A percentile compares a stretch with the other conserved stretches of the same genome.
Evolutionary conservation across 805 yeast species (phyloP).

Genomic region (Myxozyma mucilagina): DNA sequence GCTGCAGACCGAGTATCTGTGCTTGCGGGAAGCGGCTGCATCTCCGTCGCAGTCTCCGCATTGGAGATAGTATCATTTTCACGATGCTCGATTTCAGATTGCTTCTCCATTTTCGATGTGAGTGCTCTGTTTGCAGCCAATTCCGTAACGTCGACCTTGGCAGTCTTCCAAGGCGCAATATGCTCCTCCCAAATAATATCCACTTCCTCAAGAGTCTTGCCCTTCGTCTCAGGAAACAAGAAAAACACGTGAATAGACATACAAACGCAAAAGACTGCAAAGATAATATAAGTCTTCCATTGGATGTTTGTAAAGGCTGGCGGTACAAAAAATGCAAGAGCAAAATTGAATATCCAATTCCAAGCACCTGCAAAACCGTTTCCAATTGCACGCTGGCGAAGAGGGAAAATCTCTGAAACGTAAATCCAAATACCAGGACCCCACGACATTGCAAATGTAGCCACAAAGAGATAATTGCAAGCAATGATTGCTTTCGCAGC

Average conservation of each 20-base stretch:
- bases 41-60: no score
- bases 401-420: slow-evolving; percentile 63
- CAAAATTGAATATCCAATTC: slow-evolving; percentile 66
- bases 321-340: no score
- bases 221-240: slow-evolving; percentile 72
- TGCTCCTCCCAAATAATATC: slow-evolving; percentile 53
- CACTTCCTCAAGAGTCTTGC: slow-evolving; percentile 68
- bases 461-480: slow-evolving; percentile 56
- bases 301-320: slow-evolving; percentile 52
- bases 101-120: slow-evolving; percentile 5
- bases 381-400: slow-evolving; percentile 66
- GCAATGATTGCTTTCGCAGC: slow-evolving; percentile 51
- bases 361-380: slow-evolving; percentile 59
- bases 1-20: no score
- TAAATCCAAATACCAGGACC: slow-evolving; percentile 59
- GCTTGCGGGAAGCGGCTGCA: no score
- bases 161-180: slow-evolving; percentile 33
- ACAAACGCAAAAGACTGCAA: slow-evolving; percentile 53
- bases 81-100: no score
- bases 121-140: slow-evolving; percentile 17
- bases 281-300: slow-evolving; percentile 61
- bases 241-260: slow-evolving; percentile 50
- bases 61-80: no score
- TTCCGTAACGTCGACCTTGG: slow-evolving; percentile 15
- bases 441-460: slow-evolving; percentile 55